phyloP scores from a whole-genome alignment of 2,329 filamentous ascomycete genomes.

The Botryotinia narcissicola region DNA sequence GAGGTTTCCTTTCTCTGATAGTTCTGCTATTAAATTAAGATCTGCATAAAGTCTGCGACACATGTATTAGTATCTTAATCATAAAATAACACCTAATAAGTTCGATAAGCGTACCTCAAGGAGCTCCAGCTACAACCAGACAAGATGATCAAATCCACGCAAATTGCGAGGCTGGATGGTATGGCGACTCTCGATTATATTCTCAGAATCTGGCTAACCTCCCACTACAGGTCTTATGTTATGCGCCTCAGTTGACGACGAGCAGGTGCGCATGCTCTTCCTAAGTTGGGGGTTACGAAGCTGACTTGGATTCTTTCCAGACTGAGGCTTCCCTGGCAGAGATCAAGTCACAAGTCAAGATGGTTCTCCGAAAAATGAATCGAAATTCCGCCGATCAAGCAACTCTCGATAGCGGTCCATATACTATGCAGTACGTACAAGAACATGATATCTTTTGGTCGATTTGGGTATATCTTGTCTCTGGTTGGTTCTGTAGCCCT shows the following conservation, averaged over 20 bases:
- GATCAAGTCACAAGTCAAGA: conserved; percentile 86
- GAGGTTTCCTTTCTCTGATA: neutral
- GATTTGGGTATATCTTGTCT: neutral
- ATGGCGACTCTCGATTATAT: conserved; percentile 21
- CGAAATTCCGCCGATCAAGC: conserved; percentile 88
- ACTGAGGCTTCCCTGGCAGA: conserved; percentile 76
- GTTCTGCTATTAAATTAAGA: neutral
- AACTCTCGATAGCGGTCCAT: conserved; percentile 79
- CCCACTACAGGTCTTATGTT: conserved; percentile 75
- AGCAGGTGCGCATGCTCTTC: conserved; percentile 54
- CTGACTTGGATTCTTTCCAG: conserved; percentile 39
- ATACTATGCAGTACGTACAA: conserved; percentile 79
- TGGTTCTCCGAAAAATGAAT: conserved; percentile 83
- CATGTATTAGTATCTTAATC: neutral
- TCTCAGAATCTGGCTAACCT: conserved; percentile 8
- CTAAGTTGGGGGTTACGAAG: neutral
- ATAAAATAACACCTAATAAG: neutral
- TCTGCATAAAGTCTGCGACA: neutral
- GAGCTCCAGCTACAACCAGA: conserved; percentile 10
- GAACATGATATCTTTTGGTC: neutral
- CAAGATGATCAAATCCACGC: conserved; percentile 76
- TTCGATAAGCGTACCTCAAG: neutral
- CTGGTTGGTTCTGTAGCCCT: neutral
- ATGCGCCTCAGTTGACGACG: conserved; percentile 91
- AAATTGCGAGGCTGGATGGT: conserved; percentile 94